These are phyloP conservation scores for Wickerhamomyces hampshirensis DNA, from an alignment of 805 yeast genomes.

Conservation along the genomic window DNA sequence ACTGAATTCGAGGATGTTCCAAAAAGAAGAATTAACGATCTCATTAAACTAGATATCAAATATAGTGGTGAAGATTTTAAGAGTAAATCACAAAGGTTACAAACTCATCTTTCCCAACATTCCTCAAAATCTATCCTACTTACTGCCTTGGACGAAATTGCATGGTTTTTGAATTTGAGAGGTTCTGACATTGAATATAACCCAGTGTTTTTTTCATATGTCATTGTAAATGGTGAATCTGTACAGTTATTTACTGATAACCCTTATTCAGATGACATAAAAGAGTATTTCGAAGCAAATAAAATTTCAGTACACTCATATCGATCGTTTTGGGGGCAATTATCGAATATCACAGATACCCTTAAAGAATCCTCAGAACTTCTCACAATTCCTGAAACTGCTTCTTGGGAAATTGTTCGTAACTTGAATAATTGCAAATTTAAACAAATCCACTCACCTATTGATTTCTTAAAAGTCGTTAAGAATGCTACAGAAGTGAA, in stretches of 20 bases:
- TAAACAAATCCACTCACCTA: slow-evolving; percentile 49
- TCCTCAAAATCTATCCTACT: slow-evolving; percentile 47
- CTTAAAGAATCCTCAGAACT: slow-evolving; percentile 19
- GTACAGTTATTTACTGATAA: slow-evolving; percentile 53
- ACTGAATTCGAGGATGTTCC: slow-evolving; percentile 61
- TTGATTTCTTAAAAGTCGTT: slow-evolving; percentile 63
- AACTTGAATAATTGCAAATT: slow-evolving; percentile 38
- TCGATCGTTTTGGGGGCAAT: slow-evolving; percentile 52
- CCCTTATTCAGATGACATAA: slow-evolving; percentile 33
- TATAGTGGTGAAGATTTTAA: slow-evolving; percentile 62
- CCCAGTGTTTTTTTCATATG: slow-evolving; percentile 78
- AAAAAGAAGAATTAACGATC: slow-evolving; percentile 41
- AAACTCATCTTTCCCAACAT: slow-evolving; percentile 29
- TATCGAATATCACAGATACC: slow-evolving; percentile 27
- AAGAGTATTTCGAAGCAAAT: slow-evolving; percentile 36
- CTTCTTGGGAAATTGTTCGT: slow-evolving; percentile 66
- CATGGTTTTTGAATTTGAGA: slow-evolving; percentile 86
- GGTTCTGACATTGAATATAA: slow-evolving; percentile 78
- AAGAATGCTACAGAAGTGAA: slow-evolving; percentile 70
- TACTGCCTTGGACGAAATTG: slow-evolving; percentile 80
- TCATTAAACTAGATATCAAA: slow-evolving; percentile 45
- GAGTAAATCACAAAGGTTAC: slow-evolving; percentile 50
- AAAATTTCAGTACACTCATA: slow-evolving; percentile 51
- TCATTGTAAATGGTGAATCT: slow-evolving; percentile 39
- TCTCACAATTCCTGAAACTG: slow-evolving; percentile 48